These are phyloP conservation scores for Dendrobium huoshanense DNA, from an alignment of 106 monocot genomes.

Conservation along the genomic window DNA sequence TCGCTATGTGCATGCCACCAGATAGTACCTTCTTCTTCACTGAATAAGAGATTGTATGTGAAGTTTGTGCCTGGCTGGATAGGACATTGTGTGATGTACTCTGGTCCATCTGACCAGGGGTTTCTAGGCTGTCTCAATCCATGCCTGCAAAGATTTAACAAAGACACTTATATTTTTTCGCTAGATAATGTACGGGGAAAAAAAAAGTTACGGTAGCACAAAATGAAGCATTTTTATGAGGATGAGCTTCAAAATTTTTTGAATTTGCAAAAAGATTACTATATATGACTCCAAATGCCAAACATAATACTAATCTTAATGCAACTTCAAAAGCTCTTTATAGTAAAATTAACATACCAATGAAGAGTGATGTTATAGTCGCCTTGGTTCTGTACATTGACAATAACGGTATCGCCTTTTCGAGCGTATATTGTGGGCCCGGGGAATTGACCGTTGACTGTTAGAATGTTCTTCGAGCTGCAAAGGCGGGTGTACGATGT, in stretches of 20 bases:
- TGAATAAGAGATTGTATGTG: constrained; percentile 19
- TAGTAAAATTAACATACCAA: constrained; percentile 13
- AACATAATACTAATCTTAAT: neutral
- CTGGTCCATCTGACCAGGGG: constrained; percentile 55
- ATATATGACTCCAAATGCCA: neutral
- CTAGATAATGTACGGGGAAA: neutral
- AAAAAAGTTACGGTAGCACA: no score
- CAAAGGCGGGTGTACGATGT: constrained; percentile 29
- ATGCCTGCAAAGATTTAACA: constrained; percentile 30
- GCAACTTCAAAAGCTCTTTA: constrained; percentile 32
- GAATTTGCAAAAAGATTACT: no score
- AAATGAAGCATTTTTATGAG: no score
- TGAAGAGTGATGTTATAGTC: no score
- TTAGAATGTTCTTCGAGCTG: constrained; percentile 30
- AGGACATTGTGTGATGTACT: constrained; percentile 49
- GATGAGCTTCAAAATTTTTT: no score
- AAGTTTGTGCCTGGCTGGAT: constrained; percentile 29
- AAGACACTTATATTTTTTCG: neutral
- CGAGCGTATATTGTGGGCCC: constrained; percentile 27
- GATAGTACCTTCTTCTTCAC: constrained; percentile 45
- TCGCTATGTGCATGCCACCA: constrained; percentile 71
- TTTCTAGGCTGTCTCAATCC: constrained; percentile 44
- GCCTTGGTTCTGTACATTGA: constrained; percentile 14
- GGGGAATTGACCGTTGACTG: constrained; percentile 41
- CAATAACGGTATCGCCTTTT: constrained; percentile 25